These are phyloP conservation scores for Trypanosoma platydactyli DNA, from an alignment of 208 protist genomes.

Conservation along the genomic window DNA sequence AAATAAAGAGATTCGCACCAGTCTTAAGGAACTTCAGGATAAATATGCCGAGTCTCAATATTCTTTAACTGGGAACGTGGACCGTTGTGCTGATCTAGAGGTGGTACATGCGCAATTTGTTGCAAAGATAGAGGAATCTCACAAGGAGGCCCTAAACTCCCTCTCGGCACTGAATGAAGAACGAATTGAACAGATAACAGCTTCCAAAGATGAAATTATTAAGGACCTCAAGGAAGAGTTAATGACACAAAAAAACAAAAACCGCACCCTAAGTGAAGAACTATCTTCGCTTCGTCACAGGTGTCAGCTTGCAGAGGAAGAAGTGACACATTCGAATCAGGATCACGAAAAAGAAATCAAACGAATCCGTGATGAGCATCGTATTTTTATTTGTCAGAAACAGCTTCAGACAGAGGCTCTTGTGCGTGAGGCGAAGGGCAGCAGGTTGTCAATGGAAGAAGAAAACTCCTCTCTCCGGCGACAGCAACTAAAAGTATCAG, in stretches of 20 bases:
- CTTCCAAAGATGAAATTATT: constrained; percentile 55
- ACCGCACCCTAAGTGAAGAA: constrained; percentile 49
- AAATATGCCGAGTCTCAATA: constrained; percentile 21
- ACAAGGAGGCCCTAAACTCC: constrained; percentile 35
- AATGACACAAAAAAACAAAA: constrained; percentile 43
- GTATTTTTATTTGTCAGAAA: constrained; percentile 62
- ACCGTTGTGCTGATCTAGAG: constrained; percentile 37
- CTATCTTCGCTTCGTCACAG: constrained; percentile 49
- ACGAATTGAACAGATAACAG: constrained; percentile 43
- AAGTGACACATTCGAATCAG: constrained; percentile 38
- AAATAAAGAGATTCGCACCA: constrained; percentile 25
- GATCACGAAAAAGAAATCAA: constrained; percentile 66
- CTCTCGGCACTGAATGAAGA: constrained; percentile 55
- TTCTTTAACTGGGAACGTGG: constrained; percentile 8
- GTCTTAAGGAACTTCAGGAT: constrained; percentile 20
- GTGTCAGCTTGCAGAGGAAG: constrained; percentile 41
- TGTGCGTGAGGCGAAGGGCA: constrained; percentile 65
- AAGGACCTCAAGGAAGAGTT: constrained; percentile 57
- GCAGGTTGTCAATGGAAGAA: constrained; percentile 60
- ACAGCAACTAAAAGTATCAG: constrained; percentile 59
- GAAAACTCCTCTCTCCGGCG: constrained; percentile 70
- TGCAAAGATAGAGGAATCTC: constrained; percentile 35
- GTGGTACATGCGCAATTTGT: constrained; percentile 54
- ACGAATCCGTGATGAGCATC: constrained; percentile 71
- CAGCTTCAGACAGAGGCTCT: constrained; percentile 66